phyloP scores from a whole-genome alignment of 768 basidiomycete species.

The Psilocybe tampanensis region DNA sequence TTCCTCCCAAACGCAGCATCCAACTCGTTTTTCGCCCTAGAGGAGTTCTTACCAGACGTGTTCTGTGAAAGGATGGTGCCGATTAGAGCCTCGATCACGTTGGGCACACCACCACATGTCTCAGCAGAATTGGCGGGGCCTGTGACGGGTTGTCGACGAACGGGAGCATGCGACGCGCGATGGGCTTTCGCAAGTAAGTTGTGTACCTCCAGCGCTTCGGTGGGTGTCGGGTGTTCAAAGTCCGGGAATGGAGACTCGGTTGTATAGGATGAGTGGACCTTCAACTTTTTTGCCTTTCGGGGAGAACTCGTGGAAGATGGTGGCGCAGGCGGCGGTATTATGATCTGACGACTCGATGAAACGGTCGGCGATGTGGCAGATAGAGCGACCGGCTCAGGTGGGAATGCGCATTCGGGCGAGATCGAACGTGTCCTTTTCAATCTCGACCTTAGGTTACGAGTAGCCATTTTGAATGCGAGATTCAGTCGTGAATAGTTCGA shows the following conservation, averaged over 20 bases:
- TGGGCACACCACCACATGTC: slow-evolving; percentile 48
- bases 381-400: slow-evolving; percentile 1
- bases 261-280: slow-evolving; percentile 44
- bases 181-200: slow-evolving; percentile 42
- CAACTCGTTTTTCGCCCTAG: slow-evolving; percentile 49
- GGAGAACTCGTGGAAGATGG: background rate
- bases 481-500: too few relatives aligned
- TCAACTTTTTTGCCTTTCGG: slow-evolving; percentile 48
- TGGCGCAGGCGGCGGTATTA: slow-evolving; percentile 1
- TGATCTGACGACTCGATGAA: background rate
- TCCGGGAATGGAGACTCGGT: slow-evolving; percentile 49
- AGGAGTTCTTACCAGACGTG: slow-evolving; percentile 51
- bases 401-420: slow-evolving; percentile 7
- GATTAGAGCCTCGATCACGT: slow-evolving; percentile 61
- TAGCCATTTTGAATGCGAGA: background rate
- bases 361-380: background rate
- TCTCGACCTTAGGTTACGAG: slow-evolving; percentile 7
- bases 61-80: slow-evolving; percentile 64
- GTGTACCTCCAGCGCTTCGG: slow-evolving; percentile 42
- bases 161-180: slow-evolving; percentile 28
- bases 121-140: slow-evolving; percentile 41
- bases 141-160: slow-evolving; percentile 24
- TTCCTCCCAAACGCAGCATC: slow-evolving; percentile 52
- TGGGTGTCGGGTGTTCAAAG: slow-evolving; percentile 44
- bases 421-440: slow-evolving; percentile 13